Percentiles rank a stretch among this genome's conserved stretches.
Evolutionary conservation across 805 yeast species (phyloP).

Genomic region (Suhomyces faveliae): DNA sequence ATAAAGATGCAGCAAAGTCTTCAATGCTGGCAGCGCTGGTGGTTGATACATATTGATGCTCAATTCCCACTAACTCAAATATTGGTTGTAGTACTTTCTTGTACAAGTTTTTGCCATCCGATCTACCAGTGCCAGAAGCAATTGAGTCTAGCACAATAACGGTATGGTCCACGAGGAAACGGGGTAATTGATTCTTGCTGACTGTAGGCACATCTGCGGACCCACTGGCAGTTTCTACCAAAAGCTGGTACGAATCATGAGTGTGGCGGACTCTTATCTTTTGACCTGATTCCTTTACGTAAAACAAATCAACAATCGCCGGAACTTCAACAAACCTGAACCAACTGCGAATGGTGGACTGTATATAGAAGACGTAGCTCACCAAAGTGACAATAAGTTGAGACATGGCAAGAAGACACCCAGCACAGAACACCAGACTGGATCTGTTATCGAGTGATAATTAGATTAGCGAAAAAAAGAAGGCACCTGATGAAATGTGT

Average conservation of each 20-base stretch:
- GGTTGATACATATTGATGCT: constrained; percentile 46
- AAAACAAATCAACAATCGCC: constrained; percentile 5
- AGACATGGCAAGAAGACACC: neutral
- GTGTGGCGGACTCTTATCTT: constrained; percentile 6
- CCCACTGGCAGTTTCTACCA: neutral
- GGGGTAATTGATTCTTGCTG: constrained; percentile 3
- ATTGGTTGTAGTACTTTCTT: constrained; percentile 46
- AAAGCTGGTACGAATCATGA: constrained; percentile 1
- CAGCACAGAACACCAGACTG: too few relatives aligned
- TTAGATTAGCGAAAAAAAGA: neutral
- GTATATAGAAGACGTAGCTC: neutral
- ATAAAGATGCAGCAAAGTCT: constrained; percentile 36
- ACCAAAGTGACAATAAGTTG: constrained; percentile 1
- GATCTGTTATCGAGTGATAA: too few relatives aligned
- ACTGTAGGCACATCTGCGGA: neutral
- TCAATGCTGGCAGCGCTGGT: constrained; percentile 35
- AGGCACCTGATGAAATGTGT: neutral
- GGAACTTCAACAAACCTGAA: neutral
- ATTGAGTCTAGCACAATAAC: constrained; percentile 47
- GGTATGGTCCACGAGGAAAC: constrained; percentile 9
- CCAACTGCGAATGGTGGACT: neutral
- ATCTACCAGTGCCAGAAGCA: constrained; percentile 47
- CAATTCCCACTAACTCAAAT: constrained; percentile 34
- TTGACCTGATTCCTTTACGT: constrained; percentile 6
- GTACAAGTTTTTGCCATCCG: constrained; percentile 36